Conservation (phyloP, 305 asterid species). For the Euphrasia arctica region DNA sequence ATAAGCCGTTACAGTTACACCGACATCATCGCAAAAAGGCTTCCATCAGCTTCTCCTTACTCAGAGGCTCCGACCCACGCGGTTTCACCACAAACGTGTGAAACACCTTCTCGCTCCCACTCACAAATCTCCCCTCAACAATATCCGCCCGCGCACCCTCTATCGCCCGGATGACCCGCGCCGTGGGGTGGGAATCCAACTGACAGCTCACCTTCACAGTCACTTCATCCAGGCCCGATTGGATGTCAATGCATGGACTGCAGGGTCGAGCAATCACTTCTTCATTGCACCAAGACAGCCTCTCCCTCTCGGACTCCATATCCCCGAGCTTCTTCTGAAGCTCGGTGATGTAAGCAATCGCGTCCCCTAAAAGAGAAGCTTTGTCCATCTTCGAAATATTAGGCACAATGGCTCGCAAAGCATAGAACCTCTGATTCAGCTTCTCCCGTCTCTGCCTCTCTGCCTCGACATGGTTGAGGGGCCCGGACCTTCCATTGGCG, state of each 20-base stretch:
- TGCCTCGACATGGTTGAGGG: constrained; percentile 88
- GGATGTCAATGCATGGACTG: constrained; percentile 45
- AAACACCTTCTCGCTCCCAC: constrained; percentile 51
- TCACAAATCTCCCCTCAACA: constrained; percentile 52
- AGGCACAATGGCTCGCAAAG: constrained; percentile 84
- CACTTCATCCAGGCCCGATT: constrained; percentile 42
- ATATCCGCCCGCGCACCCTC: constrained; percentile 51
- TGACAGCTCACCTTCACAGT: constrained; percentile 62
- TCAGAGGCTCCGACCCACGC: constrained; percentile 51
- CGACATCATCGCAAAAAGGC: constrained; percentile 18
- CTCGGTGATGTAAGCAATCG: constrained; percentile 86
- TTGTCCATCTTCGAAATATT: constrained; percentile 93
- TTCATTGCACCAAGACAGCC: constrained; percentile 17
- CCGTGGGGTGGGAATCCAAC: constrained; percentile 64
- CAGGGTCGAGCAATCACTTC: constrained; percentile 31
- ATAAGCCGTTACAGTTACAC: too few relatives aligned
- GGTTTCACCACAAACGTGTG: constrained; percentile 85
- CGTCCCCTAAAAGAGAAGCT: constrained; percentile 90
- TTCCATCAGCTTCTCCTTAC: constrained; percentile 71
- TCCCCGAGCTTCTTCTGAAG: constrained; percentile 81
- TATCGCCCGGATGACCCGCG: constrained; percentile 59
- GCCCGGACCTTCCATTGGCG: constrained; percentile 85
- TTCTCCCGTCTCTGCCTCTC: constrained; percentile 90
- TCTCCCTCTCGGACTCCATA: constrained; percentile 61
- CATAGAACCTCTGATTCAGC: constrained; percentile 86